A percentile compares a stretch with the other conserved stretches of the same genome.
Conservation (phyloP, 495 filamentous ascomycete species). For the Sabuloglossum arenarium region DNA sequence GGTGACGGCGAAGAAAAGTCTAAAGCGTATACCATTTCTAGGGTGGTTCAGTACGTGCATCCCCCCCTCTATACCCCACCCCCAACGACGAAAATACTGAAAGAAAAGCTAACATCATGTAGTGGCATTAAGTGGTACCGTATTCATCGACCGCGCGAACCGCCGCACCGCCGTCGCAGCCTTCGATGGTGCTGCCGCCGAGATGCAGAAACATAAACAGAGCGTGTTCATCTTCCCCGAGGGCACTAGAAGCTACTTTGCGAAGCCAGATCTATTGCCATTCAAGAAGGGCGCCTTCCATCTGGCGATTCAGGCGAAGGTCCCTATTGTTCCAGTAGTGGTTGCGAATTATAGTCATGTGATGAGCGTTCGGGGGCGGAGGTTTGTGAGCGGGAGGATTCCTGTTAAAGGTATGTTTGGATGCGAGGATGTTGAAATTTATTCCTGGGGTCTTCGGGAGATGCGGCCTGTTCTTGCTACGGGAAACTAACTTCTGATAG, state of each 20-base stretch:
- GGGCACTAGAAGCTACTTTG: constrained; percentile 77
- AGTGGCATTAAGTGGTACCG: constrained; percentile 64
- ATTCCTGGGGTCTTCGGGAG: not conserved
- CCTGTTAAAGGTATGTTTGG: constrained; percentile 48
- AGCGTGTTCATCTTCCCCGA: constrained; percentile 28
- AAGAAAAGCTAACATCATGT: not conserved
- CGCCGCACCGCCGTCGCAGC: constrained; percentile 59
- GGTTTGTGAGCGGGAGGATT: constrained; percentile 57
- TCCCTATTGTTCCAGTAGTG: constrained; percentile 78
- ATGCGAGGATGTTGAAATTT: too few species aligned
- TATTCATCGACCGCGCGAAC: constrained; percentile 88
- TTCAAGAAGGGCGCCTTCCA: constrained; percentile 99
- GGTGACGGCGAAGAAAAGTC: constrained; percentile 77
- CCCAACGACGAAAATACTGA: not conserved
- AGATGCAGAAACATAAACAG: constrained; percentile 41
- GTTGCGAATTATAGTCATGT: constrained; percentile 74
- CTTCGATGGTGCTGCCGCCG: constrained; percentile 60
- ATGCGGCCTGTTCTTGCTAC: not conserved
- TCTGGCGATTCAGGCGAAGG: constrained; percentile 79
- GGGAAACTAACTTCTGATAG: constrained; percentile 17
- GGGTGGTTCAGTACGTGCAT: constrained; percentile 63
- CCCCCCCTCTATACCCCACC: not conserved
- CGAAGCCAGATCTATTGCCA: constrained; percentile 55
- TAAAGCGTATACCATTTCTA: constrained; percentile 66
- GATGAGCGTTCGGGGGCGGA: constrained; percentile 41